These are phyloP conservation scores for Pseudozyma tsukubaensis DNA, from an alignment of 1,284 basidiomycete species.

Conservation along the genomic window DNA sequence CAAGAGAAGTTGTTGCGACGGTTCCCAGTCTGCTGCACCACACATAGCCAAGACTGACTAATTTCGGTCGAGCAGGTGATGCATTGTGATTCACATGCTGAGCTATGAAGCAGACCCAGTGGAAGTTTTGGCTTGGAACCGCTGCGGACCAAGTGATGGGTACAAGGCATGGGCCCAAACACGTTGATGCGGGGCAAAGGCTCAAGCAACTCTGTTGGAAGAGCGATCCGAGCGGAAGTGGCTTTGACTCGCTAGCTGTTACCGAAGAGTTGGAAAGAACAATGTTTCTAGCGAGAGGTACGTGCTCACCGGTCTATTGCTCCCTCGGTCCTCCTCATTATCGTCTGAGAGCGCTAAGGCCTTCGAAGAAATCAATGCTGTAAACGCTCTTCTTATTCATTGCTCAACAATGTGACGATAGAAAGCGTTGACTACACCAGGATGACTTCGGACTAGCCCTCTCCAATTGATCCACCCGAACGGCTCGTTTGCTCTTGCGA, in stretches of 20 bases:
- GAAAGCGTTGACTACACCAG: conserved; percentile 36
- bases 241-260: background rate
- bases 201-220: background rate
- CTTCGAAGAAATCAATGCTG: too few species aligned
- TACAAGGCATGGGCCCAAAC: background rate
- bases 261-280: background rate
- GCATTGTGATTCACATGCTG: too few species aligned
- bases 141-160: too few species aligned
- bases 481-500: conserved; percentile 32
- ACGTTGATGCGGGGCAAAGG: background rate
- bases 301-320: too few species aligned
- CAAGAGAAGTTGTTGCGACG: too few species aligned
- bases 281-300: too few species aligned
- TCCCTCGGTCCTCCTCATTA: background rate
- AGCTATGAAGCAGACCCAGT: too few species aligned
- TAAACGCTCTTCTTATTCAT: background rate
- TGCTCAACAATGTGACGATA: conserved; percentile 27
- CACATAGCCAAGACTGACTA: too few species aligned
- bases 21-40: too few species aligned
- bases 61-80: too few species aligned
- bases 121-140: too few species aligned
- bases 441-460: conserved; percentile 54
- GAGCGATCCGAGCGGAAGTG: background rate
- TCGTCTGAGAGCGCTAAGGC: too few species aligned
- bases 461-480: conserved; percentile 60